Base-by-base conservation (phyloP, 1,139 yeast species). In the Debaryomyces sp. region DNA sequence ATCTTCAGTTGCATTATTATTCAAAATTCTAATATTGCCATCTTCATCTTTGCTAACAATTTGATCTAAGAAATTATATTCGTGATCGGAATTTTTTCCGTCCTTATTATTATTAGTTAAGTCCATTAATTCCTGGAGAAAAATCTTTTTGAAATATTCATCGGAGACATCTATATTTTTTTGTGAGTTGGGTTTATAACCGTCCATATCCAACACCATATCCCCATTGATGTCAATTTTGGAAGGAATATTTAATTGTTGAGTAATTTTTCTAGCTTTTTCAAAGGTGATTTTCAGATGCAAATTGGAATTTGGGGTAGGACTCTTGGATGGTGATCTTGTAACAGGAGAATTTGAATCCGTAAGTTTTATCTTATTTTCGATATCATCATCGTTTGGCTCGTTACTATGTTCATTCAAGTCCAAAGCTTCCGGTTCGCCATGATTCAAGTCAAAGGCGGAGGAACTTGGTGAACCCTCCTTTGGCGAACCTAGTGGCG, bases 211-310 rank as follows among this genome's bases (percentile, higher is more conserved):
- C 44, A 95, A 73, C 42, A 92, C 82, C 61, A 95, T 78, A 62
- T 92, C 97, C 10, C 99, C 99, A 60, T 90, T 89, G 55, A 87
- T 85, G 54, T 90, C 96, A 38, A 92, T 81, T 57, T 86, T 90
- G 18, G 96, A 86, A 1, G 98, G 97, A 36, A 94, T 92, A 58
- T 91, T 89, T 56, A 91, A 77, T 61, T 80, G 83, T 55, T 81
- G 77, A 17, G 96, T 85, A 38, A 94, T 75, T 47, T 82, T 81
- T 56, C 82, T 81, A 5, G 90, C 89, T 53, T 84, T 78, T 56
- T 85, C 89, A 47, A 84, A 70, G 1, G 89, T 82, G 29, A 71
- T 64, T 50, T 74, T 79, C 50, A 66, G 62, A 13, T 59, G 64
- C 9, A 61, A 51, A 15, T 66, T 58, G 2, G 45, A 34, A 26